Evolutionary conservation across 1,139 yeast genomes (phyloP), one percentile per base, ranked within the genome.

Genomic region (Nakaseomyces sp.): DNA sequence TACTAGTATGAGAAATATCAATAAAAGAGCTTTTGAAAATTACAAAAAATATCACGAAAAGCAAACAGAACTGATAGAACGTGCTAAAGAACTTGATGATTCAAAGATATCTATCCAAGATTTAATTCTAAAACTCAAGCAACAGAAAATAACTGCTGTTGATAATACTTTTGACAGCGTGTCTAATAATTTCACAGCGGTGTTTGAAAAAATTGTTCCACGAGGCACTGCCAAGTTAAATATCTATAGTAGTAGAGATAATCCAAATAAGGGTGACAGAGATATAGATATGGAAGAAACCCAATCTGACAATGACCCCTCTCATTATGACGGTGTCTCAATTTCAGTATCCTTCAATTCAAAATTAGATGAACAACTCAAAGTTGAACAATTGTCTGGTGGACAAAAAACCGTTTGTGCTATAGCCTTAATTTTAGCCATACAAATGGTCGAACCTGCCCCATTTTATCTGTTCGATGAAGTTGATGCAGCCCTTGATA

Each of bases 341-440:
- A 86, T 91, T 47, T 74, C 84, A 6, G 97, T 89, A 1, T 87
- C 96, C 0, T 91, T 91, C 71, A 91, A 88, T 59, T 82, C 95
- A 13, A 83, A 81, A 54, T 74, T 74, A 37, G 86, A 88, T 60
- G 96, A 88, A 55, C 96, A 86, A 60, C 87, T 84, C 52, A 73
- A 86, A 50, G 83, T 89, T 44, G 95, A 88, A 62, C 96, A 89
- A 59, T 70, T 91, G 26, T 86, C 96, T 0, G 98, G 98, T 33
- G 98, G 98, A 5, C 98, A 91, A 59, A 91, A 91, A 60, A 85
- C 97, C 0, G 69, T 91, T 16, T 89, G 97, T 70, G 97, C 98
- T 2, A 79, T 91, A 54, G 89, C 97, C 0, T 73, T 91, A 43
- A 89, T 91, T 50, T 73, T 91, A 49, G 97, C 98, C 3, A 87